phyloP scores from a whole-genome alignment of 306 rosid species.

The Glycyrrhiza uralensis region DNA sequence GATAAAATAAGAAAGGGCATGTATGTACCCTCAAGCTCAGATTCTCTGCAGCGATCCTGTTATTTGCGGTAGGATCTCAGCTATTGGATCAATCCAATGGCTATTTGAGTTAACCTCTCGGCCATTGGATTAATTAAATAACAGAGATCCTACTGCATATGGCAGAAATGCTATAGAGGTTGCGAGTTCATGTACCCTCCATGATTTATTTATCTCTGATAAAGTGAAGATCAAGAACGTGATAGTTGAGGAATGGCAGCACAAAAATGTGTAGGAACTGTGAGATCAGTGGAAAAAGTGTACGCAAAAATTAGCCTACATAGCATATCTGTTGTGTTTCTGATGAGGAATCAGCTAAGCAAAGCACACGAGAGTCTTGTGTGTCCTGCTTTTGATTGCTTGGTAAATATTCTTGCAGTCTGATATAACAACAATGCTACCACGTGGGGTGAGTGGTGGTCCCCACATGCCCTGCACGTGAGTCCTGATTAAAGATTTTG shows the following conservation, averaged over 20 bases:
- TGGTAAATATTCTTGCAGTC: neutral
- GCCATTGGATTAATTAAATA: too few species aligned
- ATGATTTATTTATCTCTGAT: constrained; percentile 1
- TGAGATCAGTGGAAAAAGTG: constrained; percentile 16
- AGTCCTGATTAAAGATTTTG: constrained; percentile 4
- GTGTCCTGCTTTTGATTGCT: neutral
- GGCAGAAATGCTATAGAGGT: too few species aligned
- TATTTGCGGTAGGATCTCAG: too few species aligned
- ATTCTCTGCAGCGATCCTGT: too few species aligned
- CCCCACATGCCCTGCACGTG: constrained; percentile 28
- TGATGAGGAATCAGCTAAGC: constrained; percentile 1
- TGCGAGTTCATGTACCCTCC: too few species aligned
- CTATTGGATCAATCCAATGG: too few species aligned
- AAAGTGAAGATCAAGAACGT: constrained; percentile 24
- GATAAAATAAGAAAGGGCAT: neutral
- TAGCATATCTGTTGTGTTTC: constrained; percentile 10
- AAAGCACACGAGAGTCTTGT: constrained; percentile 31
- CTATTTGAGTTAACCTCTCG: too few species aligned
- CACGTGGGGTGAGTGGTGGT: constrained; percentile 32
- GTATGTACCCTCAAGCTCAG: too few species aligned
- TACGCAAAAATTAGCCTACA: neutral
- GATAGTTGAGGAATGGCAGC: neutral
- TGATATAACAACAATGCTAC: neutral
- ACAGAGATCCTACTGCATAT: too few species aligned
- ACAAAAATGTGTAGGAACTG: constrained; percentile 17